Evolutionary conservation across 208 protist species (phyloP), one percentile per base, ranked within the genome.

Genomic region (Leishmania tarentolae): DNA sequence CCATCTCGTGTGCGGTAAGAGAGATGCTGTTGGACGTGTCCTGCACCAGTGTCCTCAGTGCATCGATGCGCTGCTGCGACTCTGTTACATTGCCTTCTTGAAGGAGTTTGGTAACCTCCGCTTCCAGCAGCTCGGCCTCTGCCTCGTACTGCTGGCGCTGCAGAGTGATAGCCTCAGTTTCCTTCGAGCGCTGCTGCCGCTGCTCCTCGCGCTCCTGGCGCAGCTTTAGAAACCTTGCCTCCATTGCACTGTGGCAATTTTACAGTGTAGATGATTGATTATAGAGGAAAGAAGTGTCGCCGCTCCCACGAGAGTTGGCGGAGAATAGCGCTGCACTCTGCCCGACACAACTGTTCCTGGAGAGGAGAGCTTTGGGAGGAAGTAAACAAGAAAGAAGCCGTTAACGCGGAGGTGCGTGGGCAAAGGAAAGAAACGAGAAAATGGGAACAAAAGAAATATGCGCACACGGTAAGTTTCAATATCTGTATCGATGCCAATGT

Each of bases 1-100:
- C 89, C 93, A 96, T 96, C 28, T 95, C 94, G 74, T 96, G 85
- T 42, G 91, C 85, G 0, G 94, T 96, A 37, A 98, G 85, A 3
- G 74, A 47, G 40, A 88, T 81, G 76, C 84, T 94, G 74, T 88
- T 88, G 0, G 85, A 79, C 15, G 90, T 87, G 70, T 96, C 92
- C 83, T 91, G 90, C 63, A 95, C 87, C 31, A 94, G 82, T 24
- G 42, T 71, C 19, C 89, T 88, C 57, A 94, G 86, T 9, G 74
- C 57, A 44, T 90, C 86, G 35, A 95, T 78, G 57, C 56, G 75
- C 70, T 86, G 42, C 85, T 95, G 86, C 6, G 94, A 91, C 31
- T 86, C 85, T 13, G 74, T 61, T 28, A 83, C 31, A 13, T 90
- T 77, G 6, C 82, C 80, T 9, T 73, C 78, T 13, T 69, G 44